phyloP scores from a whole-genome alignment of 257 asterid genomes.

The Solanum chmielewskii region DNA sequence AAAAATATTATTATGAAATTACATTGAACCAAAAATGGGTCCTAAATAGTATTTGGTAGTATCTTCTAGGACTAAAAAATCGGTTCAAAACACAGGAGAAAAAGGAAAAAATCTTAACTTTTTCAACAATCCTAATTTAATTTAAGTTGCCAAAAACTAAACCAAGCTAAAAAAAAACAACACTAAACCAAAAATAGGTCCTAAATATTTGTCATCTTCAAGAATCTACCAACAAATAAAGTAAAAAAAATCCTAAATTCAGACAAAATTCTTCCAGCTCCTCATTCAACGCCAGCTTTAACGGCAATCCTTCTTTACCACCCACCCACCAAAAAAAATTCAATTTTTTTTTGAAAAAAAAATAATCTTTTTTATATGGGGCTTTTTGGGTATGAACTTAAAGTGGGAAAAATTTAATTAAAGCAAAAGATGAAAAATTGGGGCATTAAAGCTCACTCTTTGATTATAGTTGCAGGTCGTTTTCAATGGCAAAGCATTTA shows the following conservation, averaged over 20 bases:
- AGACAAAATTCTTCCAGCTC: neutral
- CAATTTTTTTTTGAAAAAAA: too few relatives aligned
- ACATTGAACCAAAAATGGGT: neutral
- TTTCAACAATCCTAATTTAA: neutral
- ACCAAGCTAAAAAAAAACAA: neutral
- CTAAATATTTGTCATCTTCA: neutral
- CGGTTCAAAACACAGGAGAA: neutral
- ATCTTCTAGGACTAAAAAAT: neutral
- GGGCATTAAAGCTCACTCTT: neutral
- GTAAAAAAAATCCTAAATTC: neutral
- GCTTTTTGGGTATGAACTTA: neutral
- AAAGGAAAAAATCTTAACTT: neutral
- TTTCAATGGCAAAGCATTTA: conserved; percentile 19
- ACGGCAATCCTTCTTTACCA: neutral
- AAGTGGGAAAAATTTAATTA: neutral
- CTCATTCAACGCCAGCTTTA: conserved; percentile 5
- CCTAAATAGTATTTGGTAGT: neutral
- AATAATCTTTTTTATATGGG: neutral
- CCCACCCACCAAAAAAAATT: neutral
- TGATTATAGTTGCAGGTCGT: conserved; percentile 14
- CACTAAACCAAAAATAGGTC: neutral
- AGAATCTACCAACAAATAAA: neutral
- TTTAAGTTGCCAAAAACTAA: neutral
- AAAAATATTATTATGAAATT: neutral
- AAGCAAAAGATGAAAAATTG: conserved; percentile 11